phyloP scores from a whole-genome alignment of 2,329 filamentous ascomycete species.

The Aspergillus floridensis region DNA sequence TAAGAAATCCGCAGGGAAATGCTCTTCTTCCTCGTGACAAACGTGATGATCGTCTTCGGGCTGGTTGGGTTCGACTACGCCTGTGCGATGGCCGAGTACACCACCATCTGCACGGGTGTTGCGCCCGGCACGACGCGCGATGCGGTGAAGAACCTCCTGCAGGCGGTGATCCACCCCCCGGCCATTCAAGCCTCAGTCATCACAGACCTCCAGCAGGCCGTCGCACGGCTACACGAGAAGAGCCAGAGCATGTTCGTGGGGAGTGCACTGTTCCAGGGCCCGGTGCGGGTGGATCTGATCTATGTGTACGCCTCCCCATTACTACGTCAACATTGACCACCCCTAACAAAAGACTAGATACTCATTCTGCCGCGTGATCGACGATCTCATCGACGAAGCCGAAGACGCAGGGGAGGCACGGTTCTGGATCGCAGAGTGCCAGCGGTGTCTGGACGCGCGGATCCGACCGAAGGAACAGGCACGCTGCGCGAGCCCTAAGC shows the following conservation, averaged over 20 bases:
- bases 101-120: background rate
- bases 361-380: constrained; percentile 70
- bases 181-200: constrained; percentile 54
- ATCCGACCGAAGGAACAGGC: background rate
- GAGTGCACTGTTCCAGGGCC: constrained; percentile 65
- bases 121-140: constrained; percentile 24
- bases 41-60: constrained; percentile 67
- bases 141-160: background rate
- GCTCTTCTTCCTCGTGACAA: constrained; percentile 69
- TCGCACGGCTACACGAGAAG: constrained; percentile 58
- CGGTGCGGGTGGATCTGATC: constrained; percentile 66
- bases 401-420: constrained; percentile 28
- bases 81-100: constrained; percentile 55
- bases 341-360: constrained; percentile 47
- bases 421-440: background rate
- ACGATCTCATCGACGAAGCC: constrained; percentile 70
- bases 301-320: constrained; percentile 48
- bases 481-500: background rate
- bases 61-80: constrained; percentile 68
- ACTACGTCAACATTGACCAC: background rate
- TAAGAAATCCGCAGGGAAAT: constrained; percentile 50
- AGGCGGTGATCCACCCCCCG: constrained; percentile 43
- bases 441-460: background rate
- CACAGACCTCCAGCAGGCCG: constrained; percentile 58
- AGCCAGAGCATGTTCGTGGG: constrained; percentile 73